phyloP scores from a whole-genome alignment of 345 rosid species.

The Citrus inodora region DNA sequence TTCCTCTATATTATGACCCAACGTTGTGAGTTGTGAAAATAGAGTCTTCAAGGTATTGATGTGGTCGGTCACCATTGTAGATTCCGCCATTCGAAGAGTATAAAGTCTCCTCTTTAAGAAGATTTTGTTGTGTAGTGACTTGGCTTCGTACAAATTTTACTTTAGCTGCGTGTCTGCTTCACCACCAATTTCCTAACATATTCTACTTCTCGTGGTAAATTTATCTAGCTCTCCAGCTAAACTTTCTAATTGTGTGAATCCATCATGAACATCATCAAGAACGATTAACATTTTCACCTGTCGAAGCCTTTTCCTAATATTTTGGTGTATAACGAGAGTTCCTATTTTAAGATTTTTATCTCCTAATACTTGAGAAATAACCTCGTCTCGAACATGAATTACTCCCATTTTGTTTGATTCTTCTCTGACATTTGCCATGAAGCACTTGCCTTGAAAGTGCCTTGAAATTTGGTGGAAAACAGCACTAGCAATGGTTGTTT shows the following conservation, averaged over 20 bases:
- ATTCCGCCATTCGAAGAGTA: too few relatives aligned
- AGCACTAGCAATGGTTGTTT: neutral
- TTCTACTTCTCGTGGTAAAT: neutral
- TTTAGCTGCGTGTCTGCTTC: too few relatives aligned
- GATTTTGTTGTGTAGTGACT: too few relatives aligned
- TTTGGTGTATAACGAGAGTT: neutral
- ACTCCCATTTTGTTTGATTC: neutral
- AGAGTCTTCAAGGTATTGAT: too few relatives aligned
- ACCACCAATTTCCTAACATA: too few relatives aligned
- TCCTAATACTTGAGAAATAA: neutral
- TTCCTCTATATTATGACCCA: too few relatives aligned
- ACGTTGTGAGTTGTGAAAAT: too few relatives aligned
- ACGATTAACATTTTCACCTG: neutral
- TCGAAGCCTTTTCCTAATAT: neutral
- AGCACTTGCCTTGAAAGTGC: neutral
- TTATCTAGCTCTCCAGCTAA: neutral
- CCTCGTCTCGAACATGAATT: neutral
- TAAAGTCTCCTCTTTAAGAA: too few relatives aligned
- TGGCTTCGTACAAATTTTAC: too few relatives aligned
- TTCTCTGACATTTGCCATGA: neutral
- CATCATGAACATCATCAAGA: constrained; percentile 4
- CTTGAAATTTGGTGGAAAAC: neutral
- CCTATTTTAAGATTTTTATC: neutral
- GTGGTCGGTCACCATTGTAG: too few relatives aligned
- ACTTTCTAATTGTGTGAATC: neutral